A percentile compares a stretch with the other conserved stretches of the same genome.
Conservation (phyloP, 2,329 filamentous ascomycete genomes). For the Xylaria sp. region DNA sequence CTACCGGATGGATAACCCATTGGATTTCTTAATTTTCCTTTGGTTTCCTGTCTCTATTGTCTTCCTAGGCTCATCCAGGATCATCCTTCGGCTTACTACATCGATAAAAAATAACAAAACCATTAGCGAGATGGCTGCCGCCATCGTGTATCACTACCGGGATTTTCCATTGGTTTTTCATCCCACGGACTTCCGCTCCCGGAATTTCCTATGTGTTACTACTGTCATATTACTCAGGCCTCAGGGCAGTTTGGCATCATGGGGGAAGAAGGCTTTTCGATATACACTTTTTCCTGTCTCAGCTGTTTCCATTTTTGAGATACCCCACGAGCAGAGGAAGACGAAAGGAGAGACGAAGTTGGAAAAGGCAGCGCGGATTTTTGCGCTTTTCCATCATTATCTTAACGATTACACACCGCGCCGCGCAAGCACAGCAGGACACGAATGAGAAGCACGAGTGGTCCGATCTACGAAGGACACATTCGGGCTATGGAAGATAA, state of each 20-base stretch:
- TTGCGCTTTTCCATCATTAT: slow-evolving; percentile 28
- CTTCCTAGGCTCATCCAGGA: slow-evolving; percentile 21
- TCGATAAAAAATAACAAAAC: slow-evolving; percentile 24
- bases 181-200: slow-evolving; percentile 38
- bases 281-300: slow-evolving; percentile 46
- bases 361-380: slow-evolving; percentile 36
- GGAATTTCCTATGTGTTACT: slow-evolving; percentile 46
- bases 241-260: slow-evolving; percentile 47
- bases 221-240: slow-evolving; percentile 49
- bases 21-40: slow-evolving; percentile 9
- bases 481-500: slow-evolving; percentile 35
- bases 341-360: slow-evolving; percentile 39
- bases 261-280: slow-evolving; percentile 42
- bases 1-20: slow-evolving; percentile 14
- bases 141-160: slow-evolving; percentile 47
- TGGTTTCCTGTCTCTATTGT: slow-evolving; percentile 17
- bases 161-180: slow-evolving; percentile 37
- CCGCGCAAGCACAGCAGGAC: slow-evolving; percentile 37
- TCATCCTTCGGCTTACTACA: slow-evolving; percentile 22
- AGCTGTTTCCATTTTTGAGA: slow-evolving; percentile 46
- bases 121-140: slow-evolving; percentile 40
- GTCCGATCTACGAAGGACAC: slow-evolving; percentile 19
- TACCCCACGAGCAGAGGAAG: slow-evolving; percentile 45
- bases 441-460: slow-evolving; percentile 34
- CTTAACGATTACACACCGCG: slow-evolving; percentile 32